Base-by-base conservation (phyloP, 2,329 filamentous ascomycete species). In the Neonectria magnoliae region DNA sequence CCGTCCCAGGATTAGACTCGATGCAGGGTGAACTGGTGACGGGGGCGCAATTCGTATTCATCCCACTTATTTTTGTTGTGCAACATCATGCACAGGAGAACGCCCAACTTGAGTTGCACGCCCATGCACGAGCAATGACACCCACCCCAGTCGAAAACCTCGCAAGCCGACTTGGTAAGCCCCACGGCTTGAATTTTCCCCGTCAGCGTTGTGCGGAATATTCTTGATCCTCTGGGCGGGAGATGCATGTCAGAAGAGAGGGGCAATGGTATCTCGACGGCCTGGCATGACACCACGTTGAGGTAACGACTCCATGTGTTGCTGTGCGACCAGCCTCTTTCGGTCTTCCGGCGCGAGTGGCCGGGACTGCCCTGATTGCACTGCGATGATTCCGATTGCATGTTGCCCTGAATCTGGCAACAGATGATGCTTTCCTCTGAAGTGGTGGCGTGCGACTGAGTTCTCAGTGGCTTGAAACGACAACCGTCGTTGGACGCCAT, bases 41-140 rank as follows among this genome's bases (percentile, higher is more conserved):
- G 41, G 42, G 33, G 48, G 57, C n/a, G 44, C 50, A 22, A 45
- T 67, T 74, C 72, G 70, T 74, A 69, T 73, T 67, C 50, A 52
- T 52, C 48, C 54, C 56, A 54, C 56, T 58, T 59, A 60, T 16
- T 41, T 33, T 60, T 47, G 18, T 64, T 31, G 60, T 63, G 57
- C 63, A 44, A 45, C 62, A 63, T 54, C 44, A 42, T 54, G 65
- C 55, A 31, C 45, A 54, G 33, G 16, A 55, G 65, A 66, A 65
- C 45, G 31, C 59, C 22, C 27, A 52, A 47, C 58, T 52, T 38
- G 14, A 44, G 27, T 52, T 62, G 33, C 55, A 42, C 48, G n/a
- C 38, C 48, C 25, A 62, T 65, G 53, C 64, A 60, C 33, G 44
- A 22, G 33, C 45, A 60, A 57, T 60, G 53, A 27, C n/a, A 27